Evolutionary conservation across 768 basidiomycete species (phyloP).

Genomic region (Agrocybe praecox): DNA sequence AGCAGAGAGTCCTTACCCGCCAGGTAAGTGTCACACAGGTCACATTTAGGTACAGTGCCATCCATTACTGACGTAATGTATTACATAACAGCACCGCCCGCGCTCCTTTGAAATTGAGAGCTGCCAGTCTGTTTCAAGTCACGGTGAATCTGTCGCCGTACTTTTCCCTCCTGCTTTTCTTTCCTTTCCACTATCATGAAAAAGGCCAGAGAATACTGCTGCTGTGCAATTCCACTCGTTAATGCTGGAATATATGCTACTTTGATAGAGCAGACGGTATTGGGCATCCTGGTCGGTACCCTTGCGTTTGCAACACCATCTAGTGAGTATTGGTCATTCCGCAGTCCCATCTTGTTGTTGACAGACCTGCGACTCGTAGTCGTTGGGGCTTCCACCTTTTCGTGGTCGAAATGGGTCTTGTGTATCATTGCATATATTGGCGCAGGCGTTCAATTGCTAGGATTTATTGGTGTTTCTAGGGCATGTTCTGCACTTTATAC

Average conservation of each 20-base stretch:
- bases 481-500: constrained; percentile 35
- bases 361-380: constrained; percentile 59
- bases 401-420: constrained; percentile 73
- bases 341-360: constrained; percentile 2
- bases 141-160: constrained; percentile 11
- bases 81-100: constrained; percentile 21
- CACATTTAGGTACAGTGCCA: constrained; percentile 4
- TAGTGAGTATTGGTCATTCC: constrained; percentile 52
- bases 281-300: constrained; percentile 68
- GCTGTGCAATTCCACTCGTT: constrained; percentile 88
- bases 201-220: constrained; percentile 88
- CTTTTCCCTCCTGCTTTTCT: constrained; percentile 17
- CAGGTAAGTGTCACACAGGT: background rate
- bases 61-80: constrained; percentile 8
- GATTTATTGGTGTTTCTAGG: constrained; percentile 82
- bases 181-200: constrained; percentile 30
- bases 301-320: constrained; percentile 76
- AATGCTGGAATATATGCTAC: constrained; percentile 90
- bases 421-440: constrained; percentile 75
- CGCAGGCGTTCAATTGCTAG: constrained; percentile 78
- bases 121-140: background rate
- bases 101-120: constrained; percentile 8
- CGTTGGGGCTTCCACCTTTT: constrained; percentile 85
- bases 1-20: too few relatives aligned
- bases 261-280: constrained; percentile 73